These are phyloP conservation scores for Kewa caespitosa DNA, from an alignment of 179 eudicot genomes.

Conservation along the genomic window DNA sequence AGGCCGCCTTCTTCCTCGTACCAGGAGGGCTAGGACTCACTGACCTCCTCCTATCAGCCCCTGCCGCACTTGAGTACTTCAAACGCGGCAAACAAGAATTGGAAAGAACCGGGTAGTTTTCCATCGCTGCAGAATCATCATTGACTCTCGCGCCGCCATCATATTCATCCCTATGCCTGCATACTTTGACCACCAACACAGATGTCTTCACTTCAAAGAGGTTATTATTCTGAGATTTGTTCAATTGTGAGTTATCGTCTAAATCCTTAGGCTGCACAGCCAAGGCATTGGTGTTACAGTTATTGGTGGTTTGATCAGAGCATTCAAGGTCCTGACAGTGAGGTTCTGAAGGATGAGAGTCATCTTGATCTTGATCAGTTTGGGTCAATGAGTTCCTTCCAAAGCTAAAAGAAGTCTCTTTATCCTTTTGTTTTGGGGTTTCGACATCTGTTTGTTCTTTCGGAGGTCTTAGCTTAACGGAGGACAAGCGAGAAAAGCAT, in stretches of 20 bases:
- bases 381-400: conserved; percentile 5
- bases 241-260: conserved; percentile 10
- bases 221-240: conserved; percentile 30
- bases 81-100: conserved; percentile 68
- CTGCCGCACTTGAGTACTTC: conserved; percentile 32
- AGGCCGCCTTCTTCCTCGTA: conserved; percentile 45
- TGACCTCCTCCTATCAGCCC: conserved; percentile 49
- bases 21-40: conserved; percentile 57
- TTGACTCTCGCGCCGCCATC: conserved; percentile 28
- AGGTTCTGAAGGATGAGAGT: conserved; percentile 14
- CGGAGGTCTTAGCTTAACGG: conserved; percentile 12
- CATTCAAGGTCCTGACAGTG: conserved; percentile 26
- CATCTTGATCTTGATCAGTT: conserved; percentile 14
- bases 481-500: conserved; percentile 30
- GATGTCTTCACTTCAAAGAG: conserved; percentile 37
- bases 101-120: conserved; percentile 38
- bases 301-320: conserved; percentile 14
- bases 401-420: conserved; percentile 17
- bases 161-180: conserved; percentile 33
- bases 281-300: not conserved
- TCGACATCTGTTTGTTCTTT: conserved; percentile 14
- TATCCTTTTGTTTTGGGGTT: not conserved
- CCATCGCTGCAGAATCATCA: conserved; percentile 27
- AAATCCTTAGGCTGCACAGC: conserved; percentile 3
- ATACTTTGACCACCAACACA: conserved; percentile 34